Conservation (phyloP, 129 eudicot genomes). For the Calendula officinalis region DNA sequence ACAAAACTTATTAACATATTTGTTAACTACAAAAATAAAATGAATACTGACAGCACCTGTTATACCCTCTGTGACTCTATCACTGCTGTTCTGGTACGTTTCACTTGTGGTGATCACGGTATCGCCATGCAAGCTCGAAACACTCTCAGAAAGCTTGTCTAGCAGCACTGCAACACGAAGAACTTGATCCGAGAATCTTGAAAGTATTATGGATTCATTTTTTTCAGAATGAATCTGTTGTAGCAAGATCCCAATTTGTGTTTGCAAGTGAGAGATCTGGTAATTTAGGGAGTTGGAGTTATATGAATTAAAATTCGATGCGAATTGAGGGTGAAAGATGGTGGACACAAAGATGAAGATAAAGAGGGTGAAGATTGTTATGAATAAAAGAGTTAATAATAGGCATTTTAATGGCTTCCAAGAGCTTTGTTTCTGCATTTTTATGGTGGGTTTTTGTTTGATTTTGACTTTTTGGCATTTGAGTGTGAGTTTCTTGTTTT, state of each 20-base stretch:
- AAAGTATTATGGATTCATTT: background rate
- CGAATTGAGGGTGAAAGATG: constrained; percentile 3
- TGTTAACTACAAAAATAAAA: background rate
- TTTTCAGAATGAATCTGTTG: constrained; percentile 18
- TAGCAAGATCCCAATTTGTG: constrained; percentile 22
- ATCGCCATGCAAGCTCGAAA: constrained; percentile 11
- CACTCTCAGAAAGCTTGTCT: constrained; percentile 24
- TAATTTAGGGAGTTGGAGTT: constrained; percentile 16
- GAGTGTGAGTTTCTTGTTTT: constrained; percentile 12
- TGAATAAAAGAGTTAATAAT: background rate
- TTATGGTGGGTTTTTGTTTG: constrained; percentile 3
- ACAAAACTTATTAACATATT: no score
- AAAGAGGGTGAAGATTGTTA: background rate
- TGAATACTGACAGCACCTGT: background rate
- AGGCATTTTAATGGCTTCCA: constrained; percentile 31
- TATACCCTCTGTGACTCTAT: background rate
- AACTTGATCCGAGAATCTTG: constrained; percentile 28
- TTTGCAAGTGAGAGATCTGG: constrained; percentile 29
- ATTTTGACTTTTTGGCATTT: background rate
- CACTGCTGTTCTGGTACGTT: background rate
- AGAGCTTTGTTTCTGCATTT: constrained; percentile 25
- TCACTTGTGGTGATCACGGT: background rate
- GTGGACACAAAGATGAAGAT: constrained; percentile 5
- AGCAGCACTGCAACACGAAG: constrained; percentile 15
- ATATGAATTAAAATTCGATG: background rate